These are phyloP conservation scores for Hypoxylon fragiforme DNA, from an alignment of 495 filamentous ascomycete genomes.

Conservation along the genomic window DNA sequence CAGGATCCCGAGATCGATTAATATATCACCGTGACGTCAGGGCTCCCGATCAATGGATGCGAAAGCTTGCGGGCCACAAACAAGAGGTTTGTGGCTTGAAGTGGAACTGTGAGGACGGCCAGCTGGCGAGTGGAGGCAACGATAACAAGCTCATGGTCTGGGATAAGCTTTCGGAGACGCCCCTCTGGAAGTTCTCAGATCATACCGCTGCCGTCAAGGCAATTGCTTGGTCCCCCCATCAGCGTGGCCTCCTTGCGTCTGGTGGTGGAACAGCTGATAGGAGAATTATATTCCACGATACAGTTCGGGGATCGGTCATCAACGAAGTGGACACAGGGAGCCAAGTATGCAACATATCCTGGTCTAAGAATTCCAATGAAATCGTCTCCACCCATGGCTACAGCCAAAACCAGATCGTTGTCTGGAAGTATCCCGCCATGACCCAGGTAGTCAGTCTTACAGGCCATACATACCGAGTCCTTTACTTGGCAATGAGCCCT, in stretches of 20 bases:
- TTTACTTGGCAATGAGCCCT: slow-evolving; percentile 96
- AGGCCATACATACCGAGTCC: slow-evolving; percentile 92
- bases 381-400: slow-evolving; percentile 98
- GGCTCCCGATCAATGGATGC: slow-evolving; percentile 85
- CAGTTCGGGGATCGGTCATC: slow-evolving; percentile 71
- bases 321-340: slow-evolving; percentile 92
- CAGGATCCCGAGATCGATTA: slow-evolving; percentile 87
- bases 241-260: slow-evolving; percentile 88
- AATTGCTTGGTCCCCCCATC: slow-evolving; percentile 98
- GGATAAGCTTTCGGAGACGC: slow-evolving; percentile 87
- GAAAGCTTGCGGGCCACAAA: slow-evolving; percentile 88
- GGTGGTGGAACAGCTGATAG: slow-evolving; percentile 95
- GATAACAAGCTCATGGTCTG: slow-evolving; percentile 98
- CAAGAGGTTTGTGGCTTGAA: slow-evolving; percentile 98
- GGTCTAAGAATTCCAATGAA: slow-evolving; percentile 95
- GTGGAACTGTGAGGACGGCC: slow-evolving; percentile 94
- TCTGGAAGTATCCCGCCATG: slow-evolving; percentile 99
- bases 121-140: slow-evolving; percentile 95
- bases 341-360: slow-evolving; percentile 95
- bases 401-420: slow-evolving; percentile 94
- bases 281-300: slow-evolving; percentile 97
- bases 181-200: slow-evolving; percentile 87
- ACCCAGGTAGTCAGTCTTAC: slow-evolving; percentile 92
- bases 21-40: slow-evolving; percentile 97
- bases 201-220: slow-evolving; percentile 96